Conservation (phyloP, 225 moss, liverwort and hornwort species). For the Rhytidiadelphus loreus region DNA sequence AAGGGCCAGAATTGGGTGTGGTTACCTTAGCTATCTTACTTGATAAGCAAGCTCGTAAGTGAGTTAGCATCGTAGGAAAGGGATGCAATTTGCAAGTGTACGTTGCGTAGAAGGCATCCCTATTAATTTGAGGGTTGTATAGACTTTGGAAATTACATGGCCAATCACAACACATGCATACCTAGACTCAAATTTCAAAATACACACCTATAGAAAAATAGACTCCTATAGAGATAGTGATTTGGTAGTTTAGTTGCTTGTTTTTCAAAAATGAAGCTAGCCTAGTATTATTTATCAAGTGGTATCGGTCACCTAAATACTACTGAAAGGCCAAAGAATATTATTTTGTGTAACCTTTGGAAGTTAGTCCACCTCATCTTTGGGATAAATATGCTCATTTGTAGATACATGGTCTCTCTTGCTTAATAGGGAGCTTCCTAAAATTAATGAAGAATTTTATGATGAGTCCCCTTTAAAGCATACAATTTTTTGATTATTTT, state of each 20-base stretch:
- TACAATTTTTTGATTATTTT: neutral
- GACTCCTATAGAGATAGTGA: rapidly evolving
- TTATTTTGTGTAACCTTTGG: neutral
- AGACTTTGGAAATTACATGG: neutral
- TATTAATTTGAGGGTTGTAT: neutral
- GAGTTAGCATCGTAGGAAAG: neutral
- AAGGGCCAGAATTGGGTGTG: rapidly evolving
- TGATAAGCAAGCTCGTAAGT: too few relatives aligned
- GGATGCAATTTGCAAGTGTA: rapidly evolving
- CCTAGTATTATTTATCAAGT: neutral
- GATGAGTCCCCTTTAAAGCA: neutral
- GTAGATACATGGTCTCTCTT: neutral
- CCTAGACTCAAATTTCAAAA: neutral
- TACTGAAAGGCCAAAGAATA: neutral
- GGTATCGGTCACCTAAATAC: rapidly evolving
- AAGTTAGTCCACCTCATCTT: neutral
- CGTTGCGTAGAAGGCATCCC: neutral
- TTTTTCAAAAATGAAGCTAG: neutral
- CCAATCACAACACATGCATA: neutral
- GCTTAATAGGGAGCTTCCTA: neutral
- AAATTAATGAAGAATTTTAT: neutral
- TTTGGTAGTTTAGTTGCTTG: neutral
- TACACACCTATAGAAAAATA: rapidly evolving
- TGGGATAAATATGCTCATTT: neutral
- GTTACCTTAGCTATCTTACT: neutral